Evolutionary conservation across 2,329 filamentous ascomycete species (phyloP), one percentile per base, ranked within the genome.

Genomic region (Rhynchosporium graminicola): DNA sequence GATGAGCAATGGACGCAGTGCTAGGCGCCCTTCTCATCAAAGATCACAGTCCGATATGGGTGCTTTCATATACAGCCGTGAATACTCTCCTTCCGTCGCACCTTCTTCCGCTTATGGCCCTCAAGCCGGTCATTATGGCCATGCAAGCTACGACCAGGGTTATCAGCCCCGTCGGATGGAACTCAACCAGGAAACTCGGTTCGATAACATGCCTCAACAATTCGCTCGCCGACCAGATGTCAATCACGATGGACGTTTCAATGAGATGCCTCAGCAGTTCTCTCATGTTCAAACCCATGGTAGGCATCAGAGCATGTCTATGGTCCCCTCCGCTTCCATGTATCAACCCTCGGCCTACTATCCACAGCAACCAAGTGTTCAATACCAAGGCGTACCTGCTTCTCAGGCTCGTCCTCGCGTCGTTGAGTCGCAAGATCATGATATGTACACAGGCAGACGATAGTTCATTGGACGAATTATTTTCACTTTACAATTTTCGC

Each of bases 31-130:
- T 40, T 40, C 61, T 15, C 72, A 74, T 57, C 66, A 69, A 42
- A 67, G 72, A 28, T 73, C 71, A n/a, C 70, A 68, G 31, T 73
- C 72, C 5, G 71, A 74, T 52, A 63, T 73, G 33, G 58, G 65
- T 46, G 55, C 61, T 31, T 63, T 70, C 12, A 45, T 45, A 15
- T 61, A 61, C 29, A 64, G 50, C 7, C 46, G 51, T 28, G 40
- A 48, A 15, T 63, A 63, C 48, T 60, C 64, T 43, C 58, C 60
- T 10, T 55, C 62, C 45, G 55, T 54, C 20, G 46, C 52, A 1
- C 55, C 42, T 2, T 52, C 54, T 15, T 58, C 57, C 3, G 48
- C 26, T 3, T 63, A 63, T 42, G 45, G 38, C 8, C 38, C 52
- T 9, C 46, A 62, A 10, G 13, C 33, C 13, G 47, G 48, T 47